Base-by-base conservation (phyloP, 1,139 yeast genomes). In the Saccharomyces hybrid region DNA sequence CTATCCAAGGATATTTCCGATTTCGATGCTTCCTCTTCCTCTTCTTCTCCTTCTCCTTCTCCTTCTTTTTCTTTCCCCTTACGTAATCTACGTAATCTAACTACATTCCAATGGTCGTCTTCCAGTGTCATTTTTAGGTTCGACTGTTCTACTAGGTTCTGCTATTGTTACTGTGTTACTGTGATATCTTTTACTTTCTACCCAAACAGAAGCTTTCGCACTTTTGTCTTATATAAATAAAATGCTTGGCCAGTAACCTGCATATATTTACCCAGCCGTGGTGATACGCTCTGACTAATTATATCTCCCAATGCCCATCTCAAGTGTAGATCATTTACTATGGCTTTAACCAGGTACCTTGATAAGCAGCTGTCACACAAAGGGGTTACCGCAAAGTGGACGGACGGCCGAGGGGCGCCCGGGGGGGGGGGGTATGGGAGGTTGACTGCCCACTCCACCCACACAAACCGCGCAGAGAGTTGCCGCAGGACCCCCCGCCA, bases 11-110 rank as follows among this genome's bases (percentile, higher is more conserved):
- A 34, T 21, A 26, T 48, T 48, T 48, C 44, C 24, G 26, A 38
- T 19, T 38, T 38, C 24, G 44, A 38, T 11, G 24, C 16, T 12
- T 38, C n/a, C 12, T 16, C 44, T 38, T 38, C 44, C 11, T 19
- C 24, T 9, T 19, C 44, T 19, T 19, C 19, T 19, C 26, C 44
- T 5, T 38, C 26, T 21, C 16, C 14, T 12, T 38, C 24, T 7
- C 8, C 42, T 38, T 38, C 44, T 19, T 19, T 12, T 19, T 38
- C 44, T 38, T 19, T 38, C 24, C 44, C 44, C 21, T 38, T 38
- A 38, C 44, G 44, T 38, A 38, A 38, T 38, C n/a, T 38, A 38
- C 44, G 44, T 38, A 38, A 38, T 38, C 44, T 38, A 38, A 38
- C 44, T 38, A 38, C 8, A 38, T 38, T 38, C 44, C 44, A 38